Conservation (phyloP, 2,329 filamentous ascomycete genomes). For the Calonectria hongkongensis region DNA sequence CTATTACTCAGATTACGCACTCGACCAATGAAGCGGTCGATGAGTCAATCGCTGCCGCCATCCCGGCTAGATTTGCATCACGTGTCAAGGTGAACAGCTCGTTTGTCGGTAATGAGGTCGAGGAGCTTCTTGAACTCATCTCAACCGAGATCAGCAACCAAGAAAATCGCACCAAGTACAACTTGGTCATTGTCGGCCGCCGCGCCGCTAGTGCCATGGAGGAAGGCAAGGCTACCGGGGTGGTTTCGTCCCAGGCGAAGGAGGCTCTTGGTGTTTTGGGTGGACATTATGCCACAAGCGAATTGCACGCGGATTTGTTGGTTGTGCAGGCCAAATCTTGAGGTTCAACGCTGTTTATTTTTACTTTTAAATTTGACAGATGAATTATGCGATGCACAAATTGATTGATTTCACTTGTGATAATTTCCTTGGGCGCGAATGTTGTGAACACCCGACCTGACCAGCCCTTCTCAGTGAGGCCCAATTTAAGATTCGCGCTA, state of each 20-base stretch:
- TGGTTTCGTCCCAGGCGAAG: constrained; percentile 10
- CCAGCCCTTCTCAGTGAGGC: too few relatives aligned
- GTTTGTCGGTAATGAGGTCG: constrained; percentile 13
- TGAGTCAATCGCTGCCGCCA: background rate
- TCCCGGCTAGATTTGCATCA: background rate
- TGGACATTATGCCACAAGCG: constrained; percentile 29
- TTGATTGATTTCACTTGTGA: background rate
- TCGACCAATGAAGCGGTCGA: background rate
- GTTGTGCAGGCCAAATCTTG: constrained; percentile 26
- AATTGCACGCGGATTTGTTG: constrained; percentile 24
- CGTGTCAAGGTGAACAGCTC: constrained; percentile 9
- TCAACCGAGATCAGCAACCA: background rate
- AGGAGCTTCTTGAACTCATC: constrained; percentile 16
- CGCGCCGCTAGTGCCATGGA: constrained; percentile 6
- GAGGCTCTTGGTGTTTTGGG: constrained; percentile 25
- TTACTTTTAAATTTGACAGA: background rate
- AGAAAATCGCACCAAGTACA: constrained; percentile 14
- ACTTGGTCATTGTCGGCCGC: constrained; percentile 28
- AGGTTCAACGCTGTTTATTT: background rate
- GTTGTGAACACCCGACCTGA: background rate
- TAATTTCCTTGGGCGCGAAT: background rate
- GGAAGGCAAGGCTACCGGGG: constrained; percentile 23
- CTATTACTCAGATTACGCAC: constrained; percentile 8
- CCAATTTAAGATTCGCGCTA: too few relatives aligned
- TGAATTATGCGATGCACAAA: background rate